Percentiles rank a stretch among this genome's conserved stretches.
These are phyloP conservation scores for Fraxinus velutina DNA, from an alignment of 305 asterid genomes.

Conservation along the genomic window DNA sequence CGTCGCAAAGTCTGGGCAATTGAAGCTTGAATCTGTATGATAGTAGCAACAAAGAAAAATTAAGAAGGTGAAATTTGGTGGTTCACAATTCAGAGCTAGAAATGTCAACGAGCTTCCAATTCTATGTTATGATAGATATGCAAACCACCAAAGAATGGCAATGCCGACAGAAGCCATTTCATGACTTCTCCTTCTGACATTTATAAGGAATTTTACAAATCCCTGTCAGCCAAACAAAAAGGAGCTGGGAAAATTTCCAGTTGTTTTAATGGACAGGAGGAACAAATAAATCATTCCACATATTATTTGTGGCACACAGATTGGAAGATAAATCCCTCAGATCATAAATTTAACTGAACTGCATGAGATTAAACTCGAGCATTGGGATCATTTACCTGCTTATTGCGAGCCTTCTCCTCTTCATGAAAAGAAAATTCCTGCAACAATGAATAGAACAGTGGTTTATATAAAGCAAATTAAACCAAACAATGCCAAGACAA, in stretches of 20 bases:
- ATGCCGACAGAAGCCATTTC: neutral
- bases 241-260: neutral
- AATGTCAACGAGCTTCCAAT: neutral
- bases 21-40: conserved; percentile 75
- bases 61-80: neutral
- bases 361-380: neutral
- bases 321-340: neutral
- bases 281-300: neutral
- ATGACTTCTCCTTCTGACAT: neutral
- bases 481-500: neutral
- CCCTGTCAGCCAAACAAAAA: neutral
- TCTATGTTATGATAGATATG: neutral
- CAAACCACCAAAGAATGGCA: neutral
- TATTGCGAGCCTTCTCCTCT: conserved; percentile 55
- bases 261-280: neutral
- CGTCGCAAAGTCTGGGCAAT: conserved; percentile 83
- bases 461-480: conserved; percentile 1
- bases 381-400: conserved; percentile 41
- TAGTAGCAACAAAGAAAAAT: conserved; percentile 22
- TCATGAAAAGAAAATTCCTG: conserved; percentile 61
- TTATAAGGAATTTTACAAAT: neutral
- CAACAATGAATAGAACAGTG: conserved; percentile 6
- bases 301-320: neutral
- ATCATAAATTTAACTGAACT: conserved; percentile 8
- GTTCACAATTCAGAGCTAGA: neutral